These are phyloP conservation scores for Adansonia madagascariensis DNA, from an alignment of 441 rosid species.

Conservation along the genomic window DNA sequence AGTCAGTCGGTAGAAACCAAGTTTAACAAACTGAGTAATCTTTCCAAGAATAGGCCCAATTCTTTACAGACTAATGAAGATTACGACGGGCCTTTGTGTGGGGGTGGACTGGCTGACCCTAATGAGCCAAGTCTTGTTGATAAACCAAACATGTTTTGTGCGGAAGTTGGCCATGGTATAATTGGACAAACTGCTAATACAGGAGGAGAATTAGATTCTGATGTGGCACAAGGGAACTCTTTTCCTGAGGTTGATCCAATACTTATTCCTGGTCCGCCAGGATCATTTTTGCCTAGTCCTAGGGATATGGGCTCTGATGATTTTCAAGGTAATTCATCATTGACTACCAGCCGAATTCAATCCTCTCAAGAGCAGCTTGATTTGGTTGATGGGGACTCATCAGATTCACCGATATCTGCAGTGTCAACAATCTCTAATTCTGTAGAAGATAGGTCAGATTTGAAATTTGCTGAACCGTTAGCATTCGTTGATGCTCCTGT, in stretches of 20 bases:
- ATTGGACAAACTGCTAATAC: constrained; percentile 38
- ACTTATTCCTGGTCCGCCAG: constrained; percentile 97
- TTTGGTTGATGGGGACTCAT: constrained; percentile 62
- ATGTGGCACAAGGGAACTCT: constrained; percentile 46
- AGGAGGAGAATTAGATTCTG: constrained; percentile 49
- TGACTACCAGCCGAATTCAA: constrained; percentile 69
- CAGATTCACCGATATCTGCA: constrained; percentile 81
- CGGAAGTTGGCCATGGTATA: constrained; percentile 46
- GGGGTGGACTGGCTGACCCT: constrained; percentile 36
- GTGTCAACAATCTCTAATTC: constrained; percentile 71
- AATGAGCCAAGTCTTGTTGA: constrained; percentile 41
- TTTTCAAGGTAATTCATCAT: constrained; percentile 81
- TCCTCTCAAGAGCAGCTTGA: constrained; percentile 77
- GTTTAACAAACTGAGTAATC: constrained; percentile 38
- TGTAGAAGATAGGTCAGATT: constrained; percentile 41
- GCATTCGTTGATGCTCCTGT: constrained; percentile 39
- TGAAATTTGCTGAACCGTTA: constrained; percentile 43
- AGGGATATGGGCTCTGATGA: constrained; percentile 80
- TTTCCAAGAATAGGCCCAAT: constrained; percentile 42
- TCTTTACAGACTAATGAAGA: constrained; percentile 51
- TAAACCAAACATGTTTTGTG: constrained; percentile 57
- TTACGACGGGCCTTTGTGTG: constrained; percentile 43
- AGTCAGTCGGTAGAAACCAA: constrained; percentile 45
- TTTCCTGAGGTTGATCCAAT: constrained; percentile 88
- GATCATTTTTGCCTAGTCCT: constrained; percentile 93